These are phyloP conservation scores for Saccharomycopsis hybrid DNA, from an alignment of 1,139 yeast species.

Conservation along the genomic window DNA sequence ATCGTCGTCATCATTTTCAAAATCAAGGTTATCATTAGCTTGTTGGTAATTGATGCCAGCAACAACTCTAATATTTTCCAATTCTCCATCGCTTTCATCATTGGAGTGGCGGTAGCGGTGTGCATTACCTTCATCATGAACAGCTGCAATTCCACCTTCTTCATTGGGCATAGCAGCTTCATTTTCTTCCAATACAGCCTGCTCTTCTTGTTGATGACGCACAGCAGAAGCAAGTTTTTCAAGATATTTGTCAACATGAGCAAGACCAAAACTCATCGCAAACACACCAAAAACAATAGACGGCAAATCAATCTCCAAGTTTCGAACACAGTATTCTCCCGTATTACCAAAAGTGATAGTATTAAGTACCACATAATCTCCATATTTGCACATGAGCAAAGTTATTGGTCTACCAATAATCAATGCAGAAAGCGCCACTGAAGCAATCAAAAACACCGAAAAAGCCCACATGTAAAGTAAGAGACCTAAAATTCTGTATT, in stretches of 20 bases:
- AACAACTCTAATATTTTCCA: not conserved
- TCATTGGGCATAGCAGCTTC: not conserved
- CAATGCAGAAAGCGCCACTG: constrained; percentile 1
- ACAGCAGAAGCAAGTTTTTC: too few relatives aligned
- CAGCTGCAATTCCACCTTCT: not conserved
- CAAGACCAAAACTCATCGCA: not conserved
- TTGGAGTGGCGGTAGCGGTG: not conserved
- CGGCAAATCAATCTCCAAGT: not conserved
- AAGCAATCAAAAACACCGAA: constrained; percentile 36
- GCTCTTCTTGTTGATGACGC: too few relatives aligned
- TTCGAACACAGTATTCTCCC: constrained; percentile 1
- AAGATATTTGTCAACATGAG: constrained; percentile 1
- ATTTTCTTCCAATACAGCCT: too few relatives aligned
- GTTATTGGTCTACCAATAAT: constrained; percentile 4
- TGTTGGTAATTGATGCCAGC: too few relatives aligned
- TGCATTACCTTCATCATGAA: not conserved
- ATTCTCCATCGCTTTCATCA: too few relatives aligned
- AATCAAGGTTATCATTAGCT: constrained; percentile 5
- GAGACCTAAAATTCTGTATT: constrained; percentile 48
- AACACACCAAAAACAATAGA: constrained; percentile 7
- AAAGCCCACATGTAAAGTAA: constrained; percentile 64
- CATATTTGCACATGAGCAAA: constrained; percentile 1
- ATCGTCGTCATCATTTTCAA: constrained; percentile 4
- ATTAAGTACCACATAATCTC: too few relatives aligned
- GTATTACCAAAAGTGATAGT: not conserved